Base-by-base conservation (phyloP, 495 filamentous ascomycete genomes). In the Trichoderma virens region DNA sequence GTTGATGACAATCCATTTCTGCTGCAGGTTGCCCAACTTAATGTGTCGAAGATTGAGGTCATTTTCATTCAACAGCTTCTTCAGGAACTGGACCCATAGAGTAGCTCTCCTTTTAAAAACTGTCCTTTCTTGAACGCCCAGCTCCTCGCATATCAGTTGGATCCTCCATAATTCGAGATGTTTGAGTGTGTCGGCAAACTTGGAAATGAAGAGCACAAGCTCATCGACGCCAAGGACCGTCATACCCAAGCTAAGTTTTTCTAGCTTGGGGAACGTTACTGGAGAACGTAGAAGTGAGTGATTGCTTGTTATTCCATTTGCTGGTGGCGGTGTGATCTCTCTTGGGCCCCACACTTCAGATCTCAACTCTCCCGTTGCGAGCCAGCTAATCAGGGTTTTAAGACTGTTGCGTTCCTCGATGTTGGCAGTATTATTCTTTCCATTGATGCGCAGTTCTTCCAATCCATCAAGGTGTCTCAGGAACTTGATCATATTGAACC, bases 211-310 rank as follows among this genome's bases (percentile, higher is more conserved):
- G 13, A n/a, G 39, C 23, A 80, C 61, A 20, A 80, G 45, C 0
- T 62, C 31, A 0, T 47, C 1, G 9, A 65, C 56, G 0, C 62
- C 14, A 20, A 74, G 63, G 0, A 45, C 59, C 27, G 71, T 60
- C 65, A 68, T 68, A 13, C 79, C 79, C 14, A 83, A 66, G 5
- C 80, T 76, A 7, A 83, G 66, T 5, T 67, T 65, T 35, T 72
- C 63, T 0, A 82, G 68, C 7, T 67, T 62, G 5, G 68, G 61
- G 23, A 80, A 67, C 2, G 30, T 30, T 32, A 68, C 39, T 2
- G 59, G 27, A 23, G 41, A 39, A 64, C 63, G 14, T 47, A 41
- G 28, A 34, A 5, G 41, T 28, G 23, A 5, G 8, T 28, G 54
- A 2, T 61, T 20, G 28, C 28, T n/a, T 39, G 30, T 23, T 34